Evolutionary conservation across 768 basidiomycete genomes (phyloP).

Genomic region (Macrolepiota dolichaula): DNA sequence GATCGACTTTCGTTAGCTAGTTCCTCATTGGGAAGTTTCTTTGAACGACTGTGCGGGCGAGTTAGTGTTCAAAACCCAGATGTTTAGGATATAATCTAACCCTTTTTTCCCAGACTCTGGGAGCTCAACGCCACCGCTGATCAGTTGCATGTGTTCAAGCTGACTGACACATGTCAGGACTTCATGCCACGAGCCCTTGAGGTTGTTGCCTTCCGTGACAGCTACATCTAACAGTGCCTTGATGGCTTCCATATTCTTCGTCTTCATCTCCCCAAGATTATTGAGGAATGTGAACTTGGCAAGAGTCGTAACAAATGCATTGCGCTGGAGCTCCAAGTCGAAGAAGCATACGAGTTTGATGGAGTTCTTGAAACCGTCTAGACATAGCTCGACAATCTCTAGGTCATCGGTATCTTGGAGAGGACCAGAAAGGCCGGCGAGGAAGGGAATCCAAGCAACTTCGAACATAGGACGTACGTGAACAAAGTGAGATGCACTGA

Average conservation of each 20-base stretch:
- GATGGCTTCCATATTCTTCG: conserved; percentile 99
- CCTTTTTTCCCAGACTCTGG: conserved; percentile 77
- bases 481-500: conserved; percentile 93
- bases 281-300: conserved; percentile 97
- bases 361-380: conserved; percentile 97
- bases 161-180: conserved; percentile 97
- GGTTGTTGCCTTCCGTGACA: conserved; percentile 92
- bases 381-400: conserved; percentile 85
- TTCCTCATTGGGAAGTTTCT: conserved; percentile 83
- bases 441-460: conserved; percentile 97
- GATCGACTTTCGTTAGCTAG: conserved; percentile 96
- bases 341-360: conserved; percentile 97
- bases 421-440: conserved; percentile 92
- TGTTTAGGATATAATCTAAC: conserved; percentile 39
- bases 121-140: conserved; percentile 85
- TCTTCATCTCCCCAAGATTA: conserved; percentile 97
- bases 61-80: background rate
- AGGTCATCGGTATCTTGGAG: conserved; percentile 94
- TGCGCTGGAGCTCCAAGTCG: conserved; percentile 95
- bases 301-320: conserved; percentile 96
- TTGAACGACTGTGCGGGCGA: conserved; percentile 34
- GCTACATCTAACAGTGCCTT: conserved; percentile 93
- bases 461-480: conserved; percentile 99
- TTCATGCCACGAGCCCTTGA: conserved; percentile 96
- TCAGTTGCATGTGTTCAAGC: conserved; percentile 97